Base-by-base conservation (phyloP, 768 basidiomycete species). In the Tylopilus vinaceipallidus region DNA sequence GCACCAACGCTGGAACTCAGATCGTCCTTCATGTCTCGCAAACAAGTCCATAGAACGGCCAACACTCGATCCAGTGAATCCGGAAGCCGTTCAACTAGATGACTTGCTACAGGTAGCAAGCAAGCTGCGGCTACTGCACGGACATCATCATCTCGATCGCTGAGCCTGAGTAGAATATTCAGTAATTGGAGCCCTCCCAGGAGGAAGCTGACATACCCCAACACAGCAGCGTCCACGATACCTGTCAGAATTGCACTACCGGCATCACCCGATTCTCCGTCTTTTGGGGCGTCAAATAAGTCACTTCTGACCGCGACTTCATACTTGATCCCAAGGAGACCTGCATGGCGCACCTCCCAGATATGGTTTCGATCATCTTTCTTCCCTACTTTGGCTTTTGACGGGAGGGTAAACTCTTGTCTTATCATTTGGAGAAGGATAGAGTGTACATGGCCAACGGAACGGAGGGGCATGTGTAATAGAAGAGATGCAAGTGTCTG, bases 281-380 rank as follows among this genome's bases (percentile, higher is more conserved):
- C 73, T 54, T 53, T 67, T 35, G 60, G 58, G 7, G 71, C 63
- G 22, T 65, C 69, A 49, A 98, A 84, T 20, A 98, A 71, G 64
- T 97, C 93, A 46, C 77, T 82, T 55, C 93, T 75, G 16, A 98
- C 97, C 13, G 95, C 97, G 32, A 98, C 94, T 67, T 98, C 91
- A 66, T 98, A 98, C 74, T 98, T 98, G 67, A 99, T 84, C 1
- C 97, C 97, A 9, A 98, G 78, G 51, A 99, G 72, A 24, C 97
- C 97, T n/a, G 97, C 95, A 73, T 99, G 97, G 47, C 95, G 80
- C 42, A 99, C 88, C 69, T 98, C 92, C 97, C 97, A 99, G 7
- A 93, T 80, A 67, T 95, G 91, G 46, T 64, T 70, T 38, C 57
- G 70, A 72, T 57, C 73, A 41, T 62, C 65, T 73, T 55, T 67